A percentile compares a stretch with the other conserved stretches of the same genome.
phyloP scores from a whole-genome alignment of 345 rosid species.

The Salix arbutifolia region DNA sequence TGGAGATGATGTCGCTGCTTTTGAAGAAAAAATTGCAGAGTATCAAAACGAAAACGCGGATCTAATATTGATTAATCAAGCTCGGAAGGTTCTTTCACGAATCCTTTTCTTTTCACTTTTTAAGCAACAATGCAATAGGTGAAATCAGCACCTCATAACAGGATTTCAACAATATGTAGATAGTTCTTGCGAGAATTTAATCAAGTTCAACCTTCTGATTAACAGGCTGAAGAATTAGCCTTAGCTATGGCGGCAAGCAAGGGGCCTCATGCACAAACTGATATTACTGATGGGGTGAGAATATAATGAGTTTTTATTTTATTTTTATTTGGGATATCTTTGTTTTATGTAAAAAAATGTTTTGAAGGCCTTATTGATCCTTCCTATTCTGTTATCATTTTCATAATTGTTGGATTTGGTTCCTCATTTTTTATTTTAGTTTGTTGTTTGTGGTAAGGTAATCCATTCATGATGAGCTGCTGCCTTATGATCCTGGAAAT shows the following conservation, averaged over 20 bases:
- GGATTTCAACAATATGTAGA: not conserved
- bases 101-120: not conserved
- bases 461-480: not conserved
- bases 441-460: not conserved
- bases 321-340: no score
- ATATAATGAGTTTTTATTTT: not conserved
- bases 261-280: conserved; percentile 45
- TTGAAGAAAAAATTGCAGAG: conserved; percentile 64
- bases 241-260: conserved; percentile 84
- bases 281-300: conserved; percentile 60
- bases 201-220: conserved; percentile 4
- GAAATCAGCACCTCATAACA: not conserved
- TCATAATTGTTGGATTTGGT: not conserved
- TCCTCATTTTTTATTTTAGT: no score
- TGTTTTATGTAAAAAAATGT: not conserved
- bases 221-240: conserved; percentile 90
- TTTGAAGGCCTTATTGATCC: not conserved
- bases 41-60: conserved; percentile 87
- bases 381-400: not conserved
- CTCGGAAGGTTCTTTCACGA: conserved; percentile 56
- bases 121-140: not conserved
- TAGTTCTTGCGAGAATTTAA: not conserved
- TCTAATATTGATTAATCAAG: conserved; percentile 78
- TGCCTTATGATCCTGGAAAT: not conserved
- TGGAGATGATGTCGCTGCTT: conserved; percentile 64